Percentiles rank a stretch among this genome's conserved stretches.
Evolutionary conservation across 305 asterid genomes (phyloP).

Genomic region (Fraxinus velutina): DNA sequence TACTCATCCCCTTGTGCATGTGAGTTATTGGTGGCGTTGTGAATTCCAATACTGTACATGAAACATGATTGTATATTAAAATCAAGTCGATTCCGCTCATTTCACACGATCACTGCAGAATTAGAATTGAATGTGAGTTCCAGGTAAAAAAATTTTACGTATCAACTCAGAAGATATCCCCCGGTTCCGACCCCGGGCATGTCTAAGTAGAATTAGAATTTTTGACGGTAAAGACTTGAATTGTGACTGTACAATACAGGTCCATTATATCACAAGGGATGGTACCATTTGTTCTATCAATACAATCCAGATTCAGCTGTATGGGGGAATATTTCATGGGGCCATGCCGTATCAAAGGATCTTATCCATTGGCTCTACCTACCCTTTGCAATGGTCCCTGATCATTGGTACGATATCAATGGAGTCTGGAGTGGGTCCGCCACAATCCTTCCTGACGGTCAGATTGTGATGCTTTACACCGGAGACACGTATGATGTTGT

Average conservation of each 20-base stretch:
- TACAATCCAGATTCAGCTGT: constrained; percentile 34
- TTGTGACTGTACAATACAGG: neutral
- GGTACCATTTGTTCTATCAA: constrained; percentile 39
- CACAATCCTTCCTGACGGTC: constrained; percentile 28
- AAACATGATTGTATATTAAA: too few relatives aligned
- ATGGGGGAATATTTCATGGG: constrained; percentile 41
- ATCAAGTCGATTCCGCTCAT: too few relatives aligned
- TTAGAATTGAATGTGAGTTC: too few relatives aligned
- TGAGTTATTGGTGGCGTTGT: too few relatives aligned
- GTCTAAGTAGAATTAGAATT: too few relatives aligned
- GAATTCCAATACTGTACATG: too few relatives aligned
- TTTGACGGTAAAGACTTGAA: neutral
- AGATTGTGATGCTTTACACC: constrained; percentile 30
- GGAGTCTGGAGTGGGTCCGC: constrained; percentile 41
- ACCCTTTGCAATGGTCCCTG: constrained; percentile 30
- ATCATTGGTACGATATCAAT: constrained; percentile 29
- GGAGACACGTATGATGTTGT: constrained; percentile 17
- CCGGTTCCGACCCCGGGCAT: too few relatives aligned
- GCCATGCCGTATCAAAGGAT: constrained; percentile 36
- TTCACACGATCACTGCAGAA: too few relatives aligned
- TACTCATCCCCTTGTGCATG: too few relatives aligned
- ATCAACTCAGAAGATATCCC: too few relatives aligned
- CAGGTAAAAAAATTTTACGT: too few relatives aligned
- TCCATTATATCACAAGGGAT: constrained; percentile 32
- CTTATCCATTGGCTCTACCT: constrained; percentile 32